phyloP scores from a whole-genome alignment of 2,329 filamentous ascomycete species.

The Fusarium lateritium region DNA sequence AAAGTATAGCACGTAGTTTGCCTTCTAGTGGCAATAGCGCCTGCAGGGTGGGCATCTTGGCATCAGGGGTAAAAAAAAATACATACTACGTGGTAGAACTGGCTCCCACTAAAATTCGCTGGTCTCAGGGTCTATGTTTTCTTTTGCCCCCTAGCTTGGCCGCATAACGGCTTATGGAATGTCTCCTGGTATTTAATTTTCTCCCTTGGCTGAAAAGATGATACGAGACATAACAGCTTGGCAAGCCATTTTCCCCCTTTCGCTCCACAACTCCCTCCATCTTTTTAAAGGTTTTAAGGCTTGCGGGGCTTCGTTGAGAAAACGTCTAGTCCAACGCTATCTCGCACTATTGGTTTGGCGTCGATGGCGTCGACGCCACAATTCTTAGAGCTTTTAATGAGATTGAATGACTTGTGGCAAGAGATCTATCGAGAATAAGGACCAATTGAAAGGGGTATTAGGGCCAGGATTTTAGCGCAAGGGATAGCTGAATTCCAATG shows the following conservation, averaged over 20 bases:
- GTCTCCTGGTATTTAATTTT: constrained; percentile 14
- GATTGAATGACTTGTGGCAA: background rate
- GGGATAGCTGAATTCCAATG: constrained; percentile 30
- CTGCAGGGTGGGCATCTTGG: background rate
- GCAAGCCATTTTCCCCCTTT: constrained; percentile 10
- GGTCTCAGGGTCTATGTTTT: too few relatives aligned
- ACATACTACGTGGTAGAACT: too few relatives aligned
- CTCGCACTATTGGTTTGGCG: too few relatives aligned
- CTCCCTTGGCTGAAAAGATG: constrained; percentile 11
- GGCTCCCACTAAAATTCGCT: too few relatives aligned
- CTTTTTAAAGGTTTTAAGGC: too few relatives aligned
- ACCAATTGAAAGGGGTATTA: constrained; percentile 3
- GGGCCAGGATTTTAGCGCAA: constrained; percentile 1
- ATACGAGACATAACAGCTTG: constrained; percentile 5
- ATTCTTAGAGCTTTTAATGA: too few relatives aligned
- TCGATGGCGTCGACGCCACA: too few relatives aligned
- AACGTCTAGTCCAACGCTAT: too few relatives aligned
- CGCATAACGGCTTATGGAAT: constrained; percentile 5
- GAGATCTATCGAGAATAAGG: constrained; percentile 1
- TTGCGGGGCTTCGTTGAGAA: too few relatives aligned
- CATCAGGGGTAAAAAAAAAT: background rate
- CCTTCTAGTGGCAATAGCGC: background rate
- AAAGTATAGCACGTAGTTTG: background rate
- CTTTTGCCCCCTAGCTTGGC: background rate
- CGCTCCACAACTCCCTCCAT: background rate